Conservation (phyloP, 768 basidiomycete genomes). For the Phylloporus sp. region DNA sequence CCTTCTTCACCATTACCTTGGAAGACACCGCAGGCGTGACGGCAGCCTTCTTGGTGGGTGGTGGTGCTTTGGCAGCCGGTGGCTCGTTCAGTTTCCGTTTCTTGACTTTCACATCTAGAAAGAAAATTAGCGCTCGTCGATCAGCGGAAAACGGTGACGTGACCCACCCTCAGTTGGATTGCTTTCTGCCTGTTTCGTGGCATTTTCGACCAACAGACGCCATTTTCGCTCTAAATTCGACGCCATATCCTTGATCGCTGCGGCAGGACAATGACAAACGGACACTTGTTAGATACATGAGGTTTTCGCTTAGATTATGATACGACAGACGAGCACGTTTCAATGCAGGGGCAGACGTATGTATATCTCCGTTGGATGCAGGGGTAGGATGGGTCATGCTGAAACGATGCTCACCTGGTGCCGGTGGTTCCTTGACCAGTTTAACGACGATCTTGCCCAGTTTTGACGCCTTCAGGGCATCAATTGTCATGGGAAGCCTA, state of each 20-base stretch:
- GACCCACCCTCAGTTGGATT: slow-evolving; percentile 67
- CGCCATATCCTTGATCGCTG: slow-evolving; percentile 94
- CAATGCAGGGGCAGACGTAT: slow-evolving; percentile 26
- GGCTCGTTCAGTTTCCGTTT: slow-evolving; percentile 69
- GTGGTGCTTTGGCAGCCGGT: slow-evolving; percentile 41
- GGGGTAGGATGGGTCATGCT: slow-evolving; percentile 12
- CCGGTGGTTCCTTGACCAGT: slow-evolving; percentile 68
- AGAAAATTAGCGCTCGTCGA: slow-evolving; percentile 22
- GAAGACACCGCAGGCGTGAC: slow-evolving; percentile 29
- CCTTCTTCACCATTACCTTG: slow-evolving; percentile 51
- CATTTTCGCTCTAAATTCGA: slow-evolving; percentile 82
- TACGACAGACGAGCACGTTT: slow-evolving; percentile 30
- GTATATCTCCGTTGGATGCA: slow-evolving; percentile 26
- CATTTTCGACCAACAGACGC: slow-evolving; percentile 58
- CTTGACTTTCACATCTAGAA: slow-evolving; percentile 54
- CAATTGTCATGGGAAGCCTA: slow-evolving; percentile 70
- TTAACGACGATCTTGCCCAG: slow-evolving; percentile 77
- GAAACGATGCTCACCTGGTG: slow-evolving; percentile 63
- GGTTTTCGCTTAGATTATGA: slow-evolving; percentile 30
- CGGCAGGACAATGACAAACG: slow-evolving; percentile 37
- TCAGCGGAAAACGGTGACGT: slow-evolving; percentile 40
- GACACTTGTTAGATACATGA: slow-evolving; percentile 65
- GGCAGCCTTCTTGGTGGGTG: slow-evolving; percentile 64
- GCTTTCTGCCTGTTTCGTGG: slow-evolving; percentile 38
- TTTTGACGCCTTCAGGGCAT: slow-evolving; percentile 64